These are phyloP conservation scores for Clarireedia hainanense DNA, from an alignment of 2,329 filamentous ascomycete genomes.

Conservation along the genomic window DNA sequence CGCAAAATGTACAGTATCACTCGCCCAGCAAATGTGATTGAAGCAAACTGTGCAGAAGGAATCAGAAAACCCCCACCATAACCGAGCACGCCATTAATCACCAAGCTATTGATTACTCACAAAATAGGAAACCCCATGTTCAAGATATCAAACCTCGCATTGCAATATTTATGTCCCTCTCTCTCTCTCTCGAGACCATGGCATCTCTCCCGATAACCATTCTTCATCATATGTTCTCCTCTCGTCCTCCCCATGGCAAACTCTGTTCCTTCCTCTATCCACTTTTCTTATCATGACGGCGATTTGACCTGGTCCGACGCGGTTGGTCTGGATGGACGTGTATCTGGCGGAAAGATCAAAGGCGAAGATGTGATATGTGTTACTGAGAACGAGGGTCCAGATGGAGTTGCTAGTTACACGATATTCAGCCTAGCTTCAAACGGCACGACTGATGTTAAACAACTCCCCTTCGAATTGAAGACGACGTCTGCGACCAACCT, in stretches of 20 bases:
- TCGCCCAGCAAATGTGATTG: too few relatives aligned
- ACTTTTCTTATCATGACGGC: conserved; percentile 14
- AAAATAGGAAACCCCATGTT: too few relatives aligned
- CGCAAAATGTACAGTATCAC: too few relatives aligned
- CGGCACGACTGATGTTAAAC: conserved; percentile 17
- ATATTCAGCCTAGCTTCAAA: conserved; percentile 32
- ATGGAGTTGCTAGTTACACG: conserved; percentile 22
- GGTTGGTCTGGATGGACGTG: background rate
- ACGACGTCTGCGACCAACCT: conserved; percentile 30
- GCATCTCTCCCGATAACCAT: too few relatives aligned
- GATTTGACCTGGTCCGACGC: conserved; percentile 9
- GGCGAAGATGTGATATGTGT: conserved; percentile 30
- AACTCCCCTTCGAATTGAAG: conserved; percentile 22
- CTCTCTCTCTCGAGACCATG: too few relatives aligned
- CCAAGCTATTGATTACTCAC: background rate
- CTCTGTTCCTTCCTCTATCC: background rate
- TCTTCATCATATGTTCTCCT: too few relatives aligned
- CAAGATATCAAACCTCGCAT: too few relatives aligned
- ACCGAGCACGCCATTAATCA: background rate
- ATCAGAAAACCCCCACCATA: too few relatives aligned
- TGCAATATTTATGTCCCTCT: too few relatives aligned
- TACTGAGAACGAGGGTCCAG: conserved; percentile 10
- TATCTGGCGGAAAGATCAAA: conserved; percentile 16
- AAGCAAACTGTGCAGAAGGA: too few relatives aligned
- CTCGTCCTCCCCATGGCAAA: too few relatives aligned